Evolutionary conservation across 2,329 filamentous ascomycete genomes (phyloP).

Genomic region (Phialocephala subalpina): DNA sequence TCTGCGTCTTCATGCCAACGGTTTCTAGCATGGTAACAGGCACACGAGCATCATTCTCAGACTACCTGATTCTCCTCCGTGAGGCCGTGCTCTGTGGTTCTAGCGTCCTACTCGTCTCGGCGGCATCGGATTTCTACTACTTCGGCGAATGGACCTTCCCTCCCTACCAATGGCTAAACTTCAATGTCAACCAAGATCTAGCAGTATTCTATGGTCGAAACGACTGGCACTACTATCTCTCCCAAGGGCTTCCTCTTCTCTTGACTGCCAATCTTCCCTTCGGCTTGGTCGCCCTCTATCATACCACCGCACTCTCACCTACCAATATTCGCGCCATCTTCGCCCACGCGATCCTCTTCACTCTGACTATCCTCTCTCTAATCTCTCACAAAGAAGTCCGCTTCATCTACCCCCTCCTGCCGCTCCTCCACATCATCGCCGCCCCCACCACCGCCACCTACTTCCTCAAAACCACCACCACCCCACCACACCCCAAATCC

Average conservation of each 20-base stretch:
- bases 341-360: constrained; percentile 63
- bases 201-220: constrained; percentile 94
- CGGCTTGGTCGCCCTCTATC: constrained; percentile 67
- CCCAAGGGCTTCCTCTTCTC: constrained; percentile 87
- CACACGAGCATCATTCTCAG: constrained; percentile 41
- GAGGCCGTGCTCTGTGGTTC: constrained; percentile 73
- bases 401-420: constrained; percentile 93
- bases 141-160: constrained; percentile 91
- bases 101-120: constrained; percentile 68
- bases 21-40: constrained; percentile 52
- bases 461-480: constrained; percentile 52
- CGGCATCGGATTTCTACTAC: constrained; percentile 76
- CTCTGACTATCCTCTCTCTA: constrained; percentile 71
- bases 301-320: constrained; percentile 46
- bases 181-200: constrained; percentile 88
- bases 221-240: constrained; percentile 90
- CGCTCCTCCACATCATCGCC: constrained; percentile 82
- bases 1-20: constrained; percentile 66
- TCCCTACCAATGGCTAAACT: constrained; percentile 84
- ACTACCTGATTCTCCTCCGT: constrained; percentile 61
- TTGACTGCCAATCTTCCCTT: constrained; percentile 87
- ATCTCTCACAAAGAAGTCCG: constrained; percentile 97
- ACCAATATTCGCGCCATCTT: constrained; percentile 51
- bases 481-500: constrained; percentile 40
- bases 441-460: constrained; percentile 72